Percentiles rank a stretch among this genome's conserved stretches.
Conservation (phyloP, 352 stramenopile species). For the Globisporangium carolinianum region DNA sequence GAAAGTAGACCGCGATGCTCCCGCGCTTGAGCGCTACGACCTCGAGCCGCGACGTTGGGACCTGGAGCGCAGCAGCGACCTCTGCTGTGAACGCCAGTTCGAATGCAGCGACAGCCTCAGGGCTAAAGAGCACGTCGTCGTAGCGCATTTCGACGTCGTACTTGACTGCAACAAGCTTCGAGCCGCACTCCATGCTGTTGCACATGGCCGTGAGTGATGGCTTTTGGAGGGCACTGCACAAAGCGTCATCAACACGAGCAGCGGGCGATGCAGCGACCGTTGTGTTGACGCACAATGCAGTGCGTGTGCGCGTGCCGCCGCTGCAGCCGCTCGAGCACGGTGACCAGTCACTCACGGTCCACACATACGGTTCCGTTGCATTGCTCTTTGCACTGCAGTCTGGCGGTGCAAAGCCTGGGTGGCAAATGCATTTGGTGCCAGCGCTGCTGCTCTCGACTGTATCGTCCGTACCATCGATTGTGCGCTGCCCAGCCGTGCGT, state of each 20-base stretch:
- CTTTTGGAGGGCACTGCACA: slow-evolving; percentile 29
- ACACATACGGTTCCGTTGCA: slow-evolving; percentile 25
- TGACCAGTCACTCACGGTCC: slow-evolving; percentile 51
- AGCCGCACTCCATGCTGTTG: slow-evolving; percentile 73
- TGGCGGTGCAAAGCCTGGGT: slow-evolving; percentile 45
- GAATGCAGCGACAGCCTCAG: slow-evolving; percentile 44
- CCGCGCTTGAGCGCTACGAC: slow-evolving; percentile 44
- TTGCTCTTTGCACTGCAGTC: slow-evolving; percentile 60
- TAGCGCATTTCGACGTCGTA: slow-evolving; percentile 74
- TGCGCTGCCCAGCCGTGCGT: not conserved
- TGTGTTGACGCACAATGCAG: slow-evolving; percentile 32
- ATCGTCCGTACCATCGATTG: not conserved
- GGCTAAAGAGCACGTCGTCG: slow-evolving; percentile 64
- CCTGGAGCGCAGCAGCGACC: slow-evolving; percentile 49
- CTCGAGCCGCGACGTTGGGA: slow-evolving; percentile 46
- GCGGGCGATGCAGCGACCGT: slow-evolving; percentile 14
- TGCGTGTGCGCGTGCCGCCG: slow-evolving; percentile 39
- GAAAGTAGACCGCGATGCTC: slow-evolving; percentile 60
- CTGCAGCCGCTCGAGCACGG: slow-evolving; percentile 58
- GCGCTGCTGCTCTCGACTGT: slow-evolving; percentile 12
- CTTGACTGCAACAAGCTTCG: slow-evolving; percentile 52
- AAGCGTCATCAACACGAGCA: slow-evolving; percentile 7
- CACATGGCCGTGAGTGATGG: slow-evolving; percentile 56
- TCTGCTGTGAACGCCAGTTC: slow-evolving; percentile 61
- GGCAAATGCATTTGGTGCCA: slow-evolving; percentile 46